phyloP scores from a whole-genome alignment of 2,329 filamentous ascomycete genomes.

The Penicillium sp. region DNA sequence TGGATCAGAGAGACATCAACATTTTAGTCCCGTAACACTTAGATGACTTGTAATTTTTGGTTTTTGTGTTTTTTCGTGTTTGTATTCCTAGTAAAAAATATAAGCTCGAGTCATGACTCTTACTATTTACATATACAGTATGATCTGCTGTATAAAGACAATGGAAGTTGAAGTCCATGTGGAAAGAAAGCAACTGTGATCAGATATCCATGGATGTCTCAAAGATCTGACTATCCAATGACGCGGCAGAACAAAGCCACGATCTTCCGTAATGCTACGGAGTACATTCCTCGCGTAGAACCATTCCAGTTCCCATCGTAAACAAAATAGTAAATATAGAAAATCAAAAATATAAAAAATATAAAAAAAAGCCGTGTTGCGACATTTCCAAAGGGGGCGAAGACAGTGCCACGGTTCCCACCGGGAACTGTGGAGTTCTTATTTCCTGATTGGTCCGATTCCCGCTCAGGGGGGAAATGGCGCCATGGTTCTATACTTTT shows the following conservation, averaged over 20 bases:
- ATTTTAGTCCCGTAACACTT: slow-evolving; percentile 21
- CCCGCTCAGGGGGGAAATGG: slow-evolving; percentile 10
- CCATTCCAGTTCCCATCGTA: background rate
- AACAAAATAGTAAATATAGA: no score
- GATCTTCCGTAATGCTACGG: background rate
- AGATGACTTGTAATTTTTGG: slow-evolving; percentile 20
- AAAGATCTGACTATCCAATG: slow-evolving; percentile 8
- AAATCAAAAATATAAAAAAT: no score
- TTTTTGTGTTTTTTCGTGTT: background rate
- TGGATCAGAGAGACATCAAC: slow-evolving; percentile 20
- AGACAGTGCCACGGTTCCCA: slow-evolving; percentile 9
- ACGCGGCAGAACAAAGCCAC: slow-evolving; percentile 1
- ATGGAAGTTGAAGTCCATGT: background rate
- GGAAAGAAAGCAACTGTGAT: slow-evolving; percentile 3
- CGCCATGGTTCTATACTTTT: slow-evolving; percentile 3
- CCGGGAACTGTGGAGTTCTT: slow-evolving; percentile 9
- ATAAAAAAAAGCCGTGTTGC: background rate
- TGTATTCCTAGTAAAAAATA: background rate
- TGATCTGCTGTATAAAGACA: background rate
- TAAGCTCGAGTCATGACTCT: background rate
- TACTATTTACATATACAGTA: background rate
- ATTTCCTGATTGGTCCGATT: slow-evolving; percentile 12
- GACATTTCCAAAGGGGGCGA: background rate
- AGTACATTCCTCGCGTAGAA: background rate
- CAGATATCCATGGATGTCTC: slow-evolving; percentile 12